phyloP scores from a whole-genome alignment of 2,329 filamentous ascomycete species.

The Epichloe scottii region DNA sequence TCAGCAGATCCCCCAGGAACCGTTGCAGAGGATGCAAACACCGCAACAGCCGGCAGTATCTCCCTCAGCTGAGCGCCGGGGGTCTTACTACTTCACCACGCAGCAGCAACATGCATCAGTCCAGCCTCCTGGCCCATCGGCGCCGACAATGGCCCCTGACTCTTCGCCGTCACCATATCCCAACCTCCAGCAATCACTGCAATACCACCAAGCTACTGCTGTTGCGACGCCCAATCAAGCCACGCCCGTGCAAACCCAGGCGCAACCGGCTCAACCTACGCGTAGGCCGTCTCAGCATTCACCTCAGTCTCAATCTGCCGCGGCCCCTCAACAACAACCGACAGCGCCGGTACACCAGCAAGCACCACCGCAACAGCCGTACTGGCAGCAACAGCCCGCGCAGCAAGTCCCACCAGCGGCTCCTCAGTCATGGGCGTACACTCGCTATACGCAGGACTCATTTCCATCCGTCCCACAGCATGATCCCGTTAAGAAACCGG shows the following conservation, averaged over 20 bases:
- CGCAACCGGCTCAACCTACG: constrained; percentile 13
- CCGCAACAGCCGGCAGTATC: constrained; percentile 17
- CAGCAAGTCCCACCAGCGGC: constrained; percentile 19
- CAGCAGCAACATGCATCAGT: constrained; percentile 16
- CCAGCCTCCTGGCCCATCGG: constrained; percentile 22
- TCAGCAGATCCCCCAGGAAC: constrained; percentile 15
- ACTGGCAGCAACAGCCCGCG: constrained; percentile 21
- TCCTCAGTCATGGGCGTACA: constrained; percentile 32
- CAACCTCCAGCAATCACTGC: constrained; percentile 34
- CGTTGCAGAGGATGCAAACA: constrained; percentile 16
- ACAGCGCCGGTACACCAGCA: constrained; percentile 14
- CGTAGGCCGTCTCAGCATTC: constrained; percentile 15
- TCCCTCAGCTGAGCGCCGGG: constrained; percentile 35
- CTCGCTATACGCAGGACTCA: constrained; percentile 42
- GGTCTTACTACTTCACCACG: constrained; percentile 45
- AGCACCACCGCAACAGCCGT: constrained; percentile 17
- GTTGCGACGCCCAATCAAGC: constrained; percentile 21
- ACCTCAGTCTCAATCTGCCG: constrained; percentile 14
- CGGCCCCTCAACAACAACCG: constrained; percentile 10
- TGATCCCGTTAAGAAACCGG: constrained; percentile 31
- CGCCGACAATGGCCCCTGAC: constrained; percentile 28
- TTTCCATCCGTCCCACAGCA: constrained; percentile 50
- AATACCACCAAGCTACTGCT: constrained; percentile 32
- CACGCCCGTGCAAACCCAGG: constrained; percentile 18
- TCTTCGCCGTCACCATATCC: constrained; percentile 38